These are phyloP conservation scores for Botrytis tulipae DNA, from an alignment of 2,329 filamentous ascomycete species.

Conservation along the genomic window DNA sequence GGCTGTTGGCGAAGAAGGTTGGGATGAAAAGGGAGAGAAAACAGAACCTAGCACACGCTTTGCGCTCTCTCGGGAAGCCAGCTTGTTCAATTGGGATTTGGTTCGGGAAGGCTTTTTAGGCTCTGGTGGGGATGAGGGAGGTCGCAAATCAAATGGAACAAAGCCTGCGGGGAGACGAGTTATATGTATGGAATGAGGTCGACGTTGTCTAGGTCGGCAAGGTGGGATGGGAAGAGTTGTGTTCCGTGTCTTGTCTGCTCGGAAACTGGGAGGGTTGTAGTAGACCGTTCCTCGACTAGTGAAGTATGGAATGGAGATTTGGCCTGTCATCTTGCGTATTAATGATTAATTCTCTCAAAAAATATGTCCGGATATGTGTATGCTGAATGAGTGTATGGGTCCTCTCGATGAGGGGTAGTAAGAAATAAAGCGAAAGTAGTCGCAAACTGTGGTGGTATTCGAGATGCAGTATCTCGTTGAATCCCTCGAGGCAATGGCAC, in stretches of 20 bases:
- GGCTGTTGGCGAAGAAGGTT: slow-evolving; percentile 19
- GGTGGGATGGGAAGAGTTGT: slow-evolving; percentile 41
- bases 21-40: slow-evolving; percentile 33
- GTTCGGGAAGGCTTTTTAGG: slow-evolving; percentile 38
- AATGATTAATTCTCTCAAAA: slow-evolving; percentile 23
- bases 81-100: slow-evolving; percentile 42
- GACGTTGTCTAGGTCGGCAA: slow-evolving; percentile 51
- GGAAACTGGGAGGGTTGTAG: slow-evolving; percentile 31
- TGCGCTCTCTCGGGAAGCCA: slow-evolving; percentile 46
- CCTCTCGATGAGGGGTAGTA: background rate
- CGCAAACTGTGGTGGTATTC: slow-evolving; percentile 1
- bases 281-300: slow-evolving; percentile 33
- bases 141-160: slow-evolving; percentile 41
- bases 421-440: slow-evolving; percentile 8
- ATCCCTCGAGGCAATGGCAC: slow-evolving; percentile 14
- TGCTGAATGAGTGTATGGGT: slow-evolving; percentile 18
- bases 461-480: background rate
- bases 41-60: slow-evolving; percentile 39
- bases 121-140: slow-evolving; percentile 33
- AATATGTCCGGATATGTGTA: background rate
- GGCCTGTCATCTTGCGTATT: slow-evolving; percentile 36
- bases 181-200: slow-evolving; percentile 57
- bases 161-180: slow-evolving; percentile 47
- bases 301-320: slow-evolving; percentile 29
- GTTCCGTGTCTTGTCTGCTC: slow-evolving; percentile 23